Conservation (phyloP, 2,329 filamentous ascomycete genomes). For the Grosmannia huntii region DNA sequence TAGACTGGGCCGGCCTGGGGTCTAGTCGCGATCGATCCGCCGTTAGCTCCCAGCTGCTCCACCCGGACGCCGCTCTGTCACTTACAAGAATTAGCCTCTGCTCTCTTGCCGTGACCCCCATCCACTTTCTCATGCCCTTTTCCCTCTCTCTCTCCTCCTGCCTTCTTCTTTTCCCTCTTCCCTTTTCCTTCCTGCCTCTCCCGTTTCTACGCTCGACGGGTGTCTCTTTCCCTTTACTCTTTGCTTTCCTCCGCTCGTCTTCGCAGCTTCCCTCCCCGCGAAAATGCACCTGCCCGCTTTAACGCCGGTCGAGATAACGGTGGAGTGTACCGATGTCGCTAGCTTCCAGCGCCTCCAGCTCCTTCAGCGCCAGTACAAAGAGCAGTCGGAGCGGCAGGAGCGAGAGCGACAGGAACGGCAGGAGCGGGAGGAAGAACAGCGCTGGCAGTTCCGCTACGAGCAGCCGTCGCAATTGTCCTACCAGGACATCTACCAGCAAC, state of each 20-base stretch:
- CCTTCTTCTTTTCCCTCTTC: not conserved
- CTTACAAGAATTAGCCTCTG: not conserved
- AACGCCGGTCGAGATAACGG: conserved; percentile 27
- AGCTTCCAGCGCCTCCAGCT: conserved; percentile 11
- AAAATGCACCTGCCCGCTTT: conserved; percentile 42
- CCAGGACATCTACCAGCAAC: not conserved
- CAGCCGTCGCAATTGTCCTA: not conserved
- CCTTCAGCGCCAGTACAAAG: conserved; percentile 5
- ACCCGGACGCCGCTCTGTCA: not conserved
- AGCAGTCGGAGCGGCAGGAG: not conserved
- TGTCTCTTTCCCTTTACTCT: conserved; percentile 2
- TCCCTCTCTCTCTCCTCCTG: not conserved
- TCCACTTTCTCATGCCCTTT: not conserved
- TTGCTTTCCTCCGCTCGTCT: not conserved
- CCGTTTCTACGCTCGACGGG: no score
- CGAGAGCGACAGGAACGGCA: conserved; percentile 2
- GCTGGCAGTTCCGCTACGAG: conserved; percentile 6
- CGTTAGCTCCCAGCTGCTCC: not conserved
- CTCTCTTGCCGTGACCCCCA: not conserved
- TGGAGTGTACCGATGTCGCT: conserved; percentile 18
- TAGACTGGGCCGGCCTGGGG: no score
- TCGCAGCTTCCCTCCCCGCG: conserved; percentile 3
- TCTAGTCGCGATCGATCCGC: not conserved
- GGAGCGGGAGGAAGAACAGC: conserved; percentile 9
- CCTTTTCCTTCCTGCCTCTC: conserved; percentile 2